Base-by-base conservation (phyloP, 2,329 filamentous ascomycete species). In the Reticulascus tulasneorum region DNA sequence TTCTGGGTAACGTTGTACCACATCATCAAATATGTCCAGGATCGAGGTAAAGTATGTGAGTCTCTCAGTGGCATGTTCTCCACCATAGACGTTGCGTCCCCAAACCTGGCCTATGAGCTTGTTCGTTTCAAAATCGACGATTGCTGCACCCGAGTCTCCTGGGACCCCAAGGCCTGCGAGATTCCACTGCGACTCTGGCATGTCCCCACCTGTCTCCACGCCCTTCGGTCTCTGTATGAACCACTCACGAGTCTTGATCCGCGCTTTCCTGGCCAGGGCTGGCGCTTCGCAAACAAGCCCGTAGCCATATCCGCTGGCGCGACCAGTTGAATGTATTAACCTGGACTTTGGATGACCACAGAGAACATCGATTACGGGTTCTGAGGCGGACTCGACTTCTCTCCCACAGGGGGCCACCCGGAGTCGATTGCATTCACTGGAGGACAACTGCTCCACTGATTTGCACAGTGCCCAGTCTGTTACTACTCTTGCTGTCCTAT, bases 381-480 rank as follows among this genome's bases (percentile, higher is more conserved):
- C 35, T 9, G 35, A 37, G 11, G n/a, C 8, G 7, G 19, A 5
- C 2, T 37, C n/a, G 18, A 28, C 18, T 16, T 38, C 36, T 3
- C 20, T 29, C 1, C 36, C 36, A 1, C 7, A 3, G 4, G 30
- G 36, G 4, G 30, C 36, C 17, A 21, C 33, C 4, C 36, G 30
- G 4, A 38, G 21, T 10, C 30, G 19, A 9, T 38, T 39, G n/a
- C n/a, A n/a, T 5, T 22, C 15, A n/a, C 19, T 11, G 2, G 13
- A 34, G 17, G 2, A 18, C 15, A 3, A 12, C 4, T 10, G 13
- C n/a, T 6, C 11, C 5, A 4, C 27, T 13, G 4, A 19, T 8
- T n/a, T n/a, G 12, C 32, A 39, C 2, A 39, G 12, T 2, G 37
- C 37, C 37, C 37, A 39, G 15, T 36, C 37, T 2, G 37, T 36